Evolutionary conservation across 2,329 filamentous ascomycete genomes (phyloP).

Genomic region (Alternaria brassicicola): DNA sequence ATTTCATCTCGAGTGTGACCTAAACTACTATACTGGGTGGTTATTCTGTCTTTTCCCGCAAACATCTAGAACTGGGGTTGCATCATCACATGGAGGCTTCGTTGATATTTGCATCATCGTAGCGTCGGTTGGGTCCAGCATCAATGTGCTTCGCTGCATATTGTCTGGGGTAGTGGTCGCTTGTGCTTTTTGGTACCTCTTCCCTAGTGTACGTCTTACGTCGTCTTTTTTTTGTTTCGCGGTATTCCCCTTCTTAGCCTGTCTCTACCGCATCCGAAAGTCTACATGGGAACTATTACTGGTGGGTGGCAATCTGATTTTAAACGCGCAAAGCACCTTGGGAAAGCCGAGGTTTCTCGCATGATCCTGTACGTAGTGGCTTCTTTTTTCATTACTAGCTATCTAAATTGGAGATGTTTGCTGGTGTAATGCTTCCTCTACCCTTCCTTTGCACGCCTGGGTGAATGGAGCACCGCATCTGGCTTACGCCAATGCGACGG

Average conservation of each 20-base stretch:
- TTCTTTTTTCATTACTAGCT: slow-evolving; percentile 11
- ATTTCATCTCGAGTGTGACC: slow-evolving; percentile 7
- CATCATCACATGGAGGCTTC: slow-evolving; percentile 31
- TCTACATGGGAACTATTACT: slow-evolving; percentile 18
- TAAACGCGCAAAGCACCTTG: slow-evolving; percentile 12
- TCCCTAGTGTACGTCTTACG: slow-evolving; percentile 16
- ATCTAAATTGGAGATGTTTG: slow-evolving; percentile 22
- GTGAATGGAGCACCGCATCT: neutral
- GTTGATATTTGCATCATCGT: slow-evolving; percentile 33
- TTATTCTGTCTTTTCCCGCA: slow-evolving; percentile 31
- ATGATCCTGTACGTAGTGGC: slow-evolving; percentile 10
- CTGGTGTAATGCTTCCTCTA: slow-evolving; percentile 12
- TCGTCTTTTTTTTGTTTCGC: slow-evolving; percentile 23
- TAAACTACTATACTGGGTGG: slow-evolving; percentile 32
- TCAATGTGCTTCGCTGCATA: slow-evolving; percentile 30
- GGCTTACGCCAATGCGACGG: neutral
- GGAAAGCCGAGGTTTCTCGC: slow-evolving; percentile 21
- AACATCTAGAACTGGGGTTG: slow-evolving; percentile 34
- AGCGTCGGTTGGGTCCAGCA: slow-evolving; percentile 29
- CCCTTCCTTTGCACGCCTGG: neutral
- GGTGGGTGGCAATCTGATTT: slow-evolving; percentile 28
- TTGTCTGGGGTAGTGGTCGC: slow-evolving; percentile 31
- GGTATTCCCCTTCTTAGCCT: slow-evolving; percentile 13
- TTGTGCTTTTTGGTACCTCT: slow-evolving; percentile 28
- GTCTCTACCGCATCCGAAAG: slow-evolving; percentile 16